A percentile compares a stretch with the other conserved stretches of the same genome.
Conservation (phyloP, 179 eudicot genomes). For the Sideroxylon spinosum region DNA sequence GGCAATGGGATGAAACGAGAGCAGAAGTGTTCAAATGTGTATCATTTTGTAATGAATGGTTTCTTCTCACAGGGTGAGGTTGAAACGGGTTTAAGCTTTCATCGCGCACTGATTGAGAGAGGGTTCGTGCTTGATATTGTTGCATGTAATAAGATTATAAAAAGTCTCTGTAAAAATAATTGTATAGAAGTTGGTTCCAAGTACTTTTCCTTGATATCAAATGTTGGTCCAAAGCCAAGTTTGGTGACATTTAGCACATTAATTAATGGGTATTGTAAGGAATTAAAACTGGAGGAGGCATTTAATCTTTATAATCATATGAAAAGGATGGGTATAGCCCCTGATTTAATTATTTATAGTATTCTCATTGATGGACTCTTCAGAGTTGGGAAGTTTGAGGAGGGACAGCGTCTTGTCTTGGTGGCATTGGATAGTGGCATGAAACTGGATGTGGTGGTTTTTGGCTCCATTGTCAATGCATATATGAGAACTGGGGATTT, state of each 20-base stretch:
- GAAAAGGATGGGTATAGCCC: conserved; percentile 38
- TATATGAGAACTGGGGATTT: conserved; percentile 44
- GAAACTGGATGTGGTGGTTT: conserved; percentile 46
- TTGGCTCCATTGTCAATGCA: conserved; percentile 53
- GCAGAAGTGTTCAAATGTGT: conserved; percentile 32
- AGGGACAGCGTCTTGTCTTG: conserved; percentile 36
- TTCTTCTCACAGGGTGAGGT: conserved; percentile 37
- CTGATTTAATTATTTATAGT: conserved; percentile 55
- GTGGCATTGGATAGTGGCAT: conserved; percentile 41
- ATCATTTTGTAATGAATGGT: conserved; percentile 41
- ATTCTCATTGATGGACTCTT: conserved; percentile 52
- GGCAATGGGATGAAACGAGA: conserved; percentile 22
- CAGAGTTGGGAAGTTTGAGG: conserved; percentile 41
- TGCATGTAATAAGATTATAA: conserved; percentile 56
- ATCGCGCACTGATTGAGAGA: conserved; percentile 38
- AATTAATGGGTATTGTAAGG: conserved; percentile 46
- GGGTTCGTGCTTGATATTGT: conserved; percentile 37
- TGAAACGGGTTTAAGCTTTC: conserved; percentile 44
- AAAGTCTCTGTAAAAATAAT: conserved; percentile 33
- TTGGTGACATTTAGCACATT: conserved; percentile 57
- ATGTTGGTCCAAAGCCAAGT: conserved; percentile 60
- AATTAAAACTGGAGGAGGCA: conserved; percentile 41
- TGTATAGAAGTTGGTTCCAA: conserved; percentile 29
- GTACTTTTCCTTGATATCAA: conserved; percentile 35
- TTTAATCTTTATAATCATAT: conserved; percentile 40